These are phyloP conservation scores for Lotus japonicus DNA, from an alignment of 306 rosid species.

Conservation along the genomic window DNA sequence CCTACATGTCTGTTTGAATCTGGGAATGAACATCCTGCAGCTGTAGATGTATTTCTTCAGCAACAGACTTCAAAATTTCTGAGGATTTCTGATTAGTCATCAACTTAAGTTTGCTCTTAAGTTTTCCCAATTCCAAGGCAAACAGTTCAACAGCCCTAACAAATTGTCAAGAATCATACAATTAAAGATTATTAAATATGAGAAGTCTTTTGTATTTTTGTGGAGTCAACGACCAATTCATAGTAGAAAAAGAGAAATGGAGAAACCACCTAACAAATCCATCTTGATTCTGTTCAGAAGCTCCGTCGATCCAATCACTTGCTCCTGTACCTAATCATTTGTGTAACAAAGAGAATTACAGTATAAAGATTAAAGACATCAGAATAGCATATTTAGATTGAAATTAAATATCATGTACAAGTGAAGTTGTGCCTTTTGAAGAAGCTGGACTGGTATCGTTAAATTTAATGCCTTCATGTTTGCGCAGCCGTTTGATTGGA, in stretches of 20 bases:
- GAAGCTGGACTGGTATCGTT: constrained; percentile 30
- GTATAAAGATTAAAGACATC: background rate
- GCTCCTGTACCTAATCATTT: constrained; percentile 49
- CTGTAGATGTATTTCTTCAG: constrained; percentile 57
- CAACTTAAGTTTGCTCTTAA: constrained; percentile 63
- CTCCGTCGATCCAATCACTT: constrained; percentile 45
- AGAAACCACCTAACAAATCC: constrained; percentile 63
- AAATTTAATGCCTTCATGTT: constrained; percentile 35
- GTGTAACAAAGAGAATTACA: constrained; percentile 3
- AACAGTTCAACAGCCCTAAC: constrained; percentile 75
- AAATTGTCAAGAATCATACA: constrained; percentile 22
- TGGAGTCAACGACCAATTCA: constrained; percentile 1
- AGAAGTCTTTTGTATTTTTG: background rate
- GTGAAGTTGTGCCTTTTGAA: constrained; percentile 36
- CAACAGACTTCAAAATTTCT: constrained; percentile 64
- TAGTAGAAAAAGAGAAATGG: constrained; percentile 17
- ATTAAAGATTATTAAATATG: background rate
- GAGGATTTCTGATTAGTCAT: constrained; percentile 58
- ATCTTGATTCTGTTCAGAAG: constrained; percentile 51
- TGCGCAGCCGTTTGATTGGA: constrained; percentile 45
- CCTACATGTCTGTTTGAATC: constrained; percentile 74
- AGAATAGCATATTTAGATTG: constrained; percentile 8
- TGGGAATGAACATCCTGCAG: constrained; percentile 73
- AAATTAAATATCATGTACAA: constrained; percentile 8
- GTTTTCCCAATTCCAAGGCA: constrained; percentile 52